Evolutionary conservation across 495 filamentous ascomycete species (phyloP).

Genomic region (Cladorrhinum samala): DNA sequence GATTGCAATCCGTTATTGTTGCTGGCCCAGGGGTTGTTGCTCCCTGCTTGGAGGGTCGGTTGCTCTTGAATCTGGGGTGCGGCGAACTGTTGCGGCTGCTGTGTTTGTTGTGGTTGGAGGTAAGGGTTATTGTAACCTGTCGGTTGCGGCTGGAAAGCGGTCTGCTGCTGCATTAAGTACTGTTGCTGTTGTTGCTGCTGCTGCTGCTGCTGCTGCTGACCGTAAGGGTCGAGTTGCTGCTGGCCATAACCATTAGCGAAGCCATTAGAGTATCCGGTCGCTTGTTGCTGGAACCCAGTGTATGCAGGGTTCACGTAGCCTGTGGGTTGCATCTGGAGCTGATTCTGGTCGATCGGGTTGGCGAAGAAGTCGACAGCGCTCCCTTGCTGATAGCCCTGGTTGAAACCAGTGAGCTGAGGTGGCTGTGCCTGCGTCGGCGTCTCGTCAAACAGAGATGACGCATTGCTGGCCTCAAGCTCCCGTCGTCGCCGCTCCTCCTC

Average conservation of each 20-base stretch:
- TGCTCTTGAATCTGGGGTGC: slow-evolving; percentile 51
- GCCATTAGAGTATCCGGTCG: slow-evolving; percentile 59
- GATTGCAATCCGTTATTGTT: slow-evolving; percentile 37
- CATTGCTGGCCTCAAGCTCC: slow-evolving; percentile 87
- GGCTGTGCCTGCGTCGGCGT: slow-evolving; percentile 53
- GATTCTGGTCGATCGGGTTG: slow-evolving; percentile 72
- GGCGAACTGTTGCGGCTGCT: slow-evolving; percentile 44
- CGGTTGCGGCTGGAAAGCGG: slow-evolving; percentile 45
- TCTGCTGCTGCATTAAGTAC: slow-evolving; percentile 52
- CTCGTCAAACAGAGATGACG: slow-evolving; percentile 81
- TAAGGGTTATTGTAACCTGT: not conserved
- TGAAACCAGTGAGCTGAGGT: slow-evolving; percentile 79
- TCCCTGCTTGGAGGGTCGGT: slow-evolving; percentile 60
- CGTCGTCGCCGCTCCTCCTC: slow-evolving; percentile 80
- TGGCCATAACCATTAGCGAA: slow-evolving; percentile 41
- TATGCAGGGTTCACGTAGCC: slow-evolving; percentile 85
- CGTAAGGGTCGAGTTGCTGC: slow-evolving; percentile 42
- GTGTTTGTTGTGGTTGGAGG: slow-evolving; percentile 33
- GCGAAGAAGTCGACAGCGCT: slow-evolving; percentile 93
- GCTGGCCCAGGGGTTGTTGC: slow-evolving; percentile 77
- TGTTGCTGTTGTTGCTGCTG: slow-evolving; percentile 80
- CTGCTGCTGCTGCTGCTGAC: slow-evolving; percentile 57
- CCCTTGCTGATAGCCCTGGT: slow-evolving; percentile 96
- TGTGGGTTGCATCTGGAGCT: slow-evolving; percentile 67
- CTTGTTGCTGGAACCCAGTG: slow-evolving; percentile 47